Conservation (phyloP, 345 rosid species). For the Eucalyptus microcorys region DNA sequence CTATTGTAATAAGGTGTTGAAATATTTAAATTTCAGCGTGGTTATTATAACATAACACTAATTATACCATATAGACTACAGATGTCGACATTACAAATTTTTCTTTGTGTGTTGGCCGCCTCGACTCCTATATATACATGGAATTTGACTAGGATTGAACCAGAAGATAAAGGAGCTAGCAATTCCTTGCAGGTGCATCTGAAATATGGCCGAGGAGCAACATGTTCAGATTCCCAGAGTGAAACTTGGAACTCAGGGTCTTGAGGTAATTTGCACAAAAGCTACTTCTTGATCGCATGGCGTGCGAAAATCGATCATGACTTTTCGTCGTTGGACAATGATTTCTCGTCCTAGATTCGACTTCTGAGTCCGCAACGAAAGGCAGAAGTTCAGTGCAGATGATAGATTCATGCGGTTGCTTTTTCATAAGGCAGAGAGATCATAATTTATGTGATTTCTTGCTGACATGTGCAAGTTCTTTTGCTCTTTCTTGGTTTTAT, state of each 20-base stretch:
- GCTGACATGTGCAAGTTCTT: background rate
- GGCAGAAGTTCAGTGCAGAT: background rate
- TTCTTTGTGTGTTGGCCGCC: background rate
- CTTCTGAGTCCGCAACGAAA: background rate
- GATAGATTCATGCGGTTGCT: background rate
- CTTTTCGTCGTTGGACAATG: background rate
- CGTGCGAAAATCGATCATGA: background rate
- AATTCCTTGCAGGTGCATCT: background rate
- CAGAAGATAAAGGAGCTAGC: background rate
- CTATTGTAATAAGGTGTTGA: background rate
- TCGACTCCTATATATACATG: background rate
- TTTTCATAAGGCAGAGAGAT: background rate
- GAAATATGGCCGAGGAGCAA: background rate
- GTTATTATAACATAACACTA: no score
- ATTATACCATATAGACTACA: background rate
- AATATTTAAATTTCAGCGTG: no score
- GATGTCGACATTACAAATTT: background rate
- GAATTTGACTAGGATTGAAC: background rate
- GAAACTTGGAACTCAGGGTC: constrained; percentile 3
- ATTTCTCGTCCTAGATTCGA: background rate
- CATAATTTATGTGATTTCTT: background rate
- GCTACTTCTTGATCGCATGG: background rate
- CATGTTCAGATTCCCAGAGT: background rate
- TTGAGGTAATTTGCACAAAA: background rate
- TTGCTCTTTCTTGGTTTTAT: background rate